Conservation (phyloP, 1,284 basidiomycete genomes). For the Melampsora larici-populina region DNA sequence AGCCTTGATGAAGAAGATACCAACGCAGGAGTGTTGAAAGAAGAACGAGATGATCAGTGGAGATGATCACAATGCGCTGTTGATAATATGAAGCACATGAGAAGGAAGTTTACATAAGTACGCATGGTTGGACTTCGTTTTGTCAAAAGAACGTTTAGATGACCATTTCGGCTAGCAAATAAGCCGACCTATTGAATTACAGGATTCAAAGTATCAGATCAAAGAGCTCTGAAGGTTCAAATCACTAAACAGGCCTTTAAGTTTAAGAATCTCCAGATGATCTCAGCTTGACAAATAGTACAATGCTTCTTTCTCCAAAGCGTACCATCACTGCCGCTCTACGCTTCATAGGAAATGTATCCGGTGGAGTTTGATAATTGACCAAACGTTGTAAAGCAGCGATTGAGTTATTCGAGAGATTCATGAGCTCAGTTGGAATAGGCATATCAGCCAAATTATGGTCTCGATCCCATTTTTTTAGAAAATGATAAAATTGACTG, state of each 20-base stretch:
- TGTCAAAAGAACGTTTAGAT: constrained; percentile 32
- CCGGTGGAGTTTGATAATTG: constrained; percentile 2
- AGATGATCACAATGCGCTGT: no score
- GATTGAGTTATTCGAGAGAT: constrained; percentile 5
- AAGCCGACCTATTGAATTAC: constrained; percentile 20
- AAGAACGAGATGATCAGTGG: no score
- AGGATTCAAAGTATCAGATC: no score
- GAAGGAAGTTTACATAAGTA: constrained; percentile 9
- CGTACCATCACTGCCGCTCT: constrained; percentile 30
- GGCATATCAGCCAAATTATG: not conserved
- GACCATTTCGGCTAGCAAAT: constrained; percentile 26
- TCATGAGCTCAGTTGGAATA: not conserved
- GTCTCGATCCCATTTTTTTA: not conserved
- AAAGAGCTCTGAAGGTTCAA: no score
- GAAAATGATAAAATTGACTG: not conserved
- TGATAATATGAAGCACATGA: no score
- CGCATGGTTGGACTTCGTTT: constrained; percentile 22
- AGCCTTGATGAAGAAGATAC: not conserved
- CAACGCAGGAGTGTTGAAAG: no score
- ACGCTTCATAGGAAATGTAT: constrained; percentile 17
- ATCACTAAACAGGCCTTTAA: no score
- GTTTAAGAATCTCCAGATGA: not conserved
- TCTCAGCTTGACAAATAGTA: no score
- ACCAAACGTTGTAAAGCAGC: constrained; percentile 1
- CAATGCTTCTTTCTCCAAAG: not conserved